Evolutionary conservation across 805 yeast genomes (phyloP).

Genomic region (Wickerhamia fluorescens): DNA sequence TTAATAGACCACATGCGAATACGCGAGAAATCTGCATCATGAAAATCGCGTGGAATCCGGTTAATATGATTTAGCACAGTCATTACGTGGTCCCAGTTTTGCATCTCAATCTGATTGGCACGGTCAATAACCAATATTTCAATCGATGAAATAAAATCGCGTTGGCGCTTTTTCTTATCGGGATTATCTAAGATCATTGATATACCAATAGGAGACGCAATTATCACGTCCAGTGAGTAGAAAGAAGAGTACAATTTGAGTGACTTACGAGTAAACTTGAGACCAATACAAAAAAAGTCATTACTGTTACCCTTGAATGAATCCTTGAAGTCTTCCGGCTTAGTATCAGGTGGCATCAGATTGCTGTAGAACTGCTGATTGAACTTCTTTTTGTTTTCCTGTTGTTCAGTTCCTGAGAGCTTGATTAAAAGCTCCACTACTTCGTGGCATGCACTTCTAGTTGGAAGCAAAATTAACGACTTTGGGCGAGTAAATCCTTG

Average conservation of each 20-base stretch:
- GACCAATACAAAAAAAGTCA: constrained; percentile 87
- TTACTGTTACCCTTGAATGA: constrained; percentile 83
- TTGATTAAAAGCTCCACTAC: constrained; percentile 56
- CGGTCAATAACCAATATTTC: constrained; percentile 78
- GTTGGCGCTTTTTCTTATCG: constrained; percentile 50
- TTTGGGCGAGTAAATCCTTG: constrained; percentile 96
- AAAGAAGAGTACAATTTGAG: constrained; percentile 78
- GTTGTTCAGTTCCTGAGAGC: constrained; percentile 62
- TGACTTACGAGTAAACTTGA: constrained; percentile 83
- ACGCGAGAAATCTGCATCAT: constrained; percentile 85
- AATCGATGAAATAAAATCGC: constrained; percentile 82
- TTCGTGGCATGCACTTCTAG: constrained; percentile 69
- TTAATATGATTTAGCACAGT: constrained; percentile 64
- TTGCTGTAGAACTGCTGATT: constrained; percentile 57
- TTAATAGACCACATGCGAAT: constrained; percentile 90
- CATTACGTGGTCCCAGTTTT: constrained; percentile 81
- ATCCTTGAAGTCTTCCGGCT: constrained; percentile 78
- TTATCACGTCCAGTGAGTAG: constrained; percentile 74
- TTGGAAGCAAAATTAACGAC: constrained; percentile 74
- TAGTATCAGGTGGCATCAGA: constrained; percentile 42
- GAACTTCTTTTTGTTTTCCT: constrained; percentile 77
- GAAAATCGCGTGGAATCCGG: constrained; percentile 64
- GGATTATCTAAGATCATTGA: constrained; percentile 63
- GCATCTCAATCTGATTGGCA: constrained; percentile 82
- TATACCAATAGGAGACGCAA: constrained; percentile 90